Conservation (phyloP, 1,284 basidiomycete genomes). For the Tausonia pullulans region DNA sequence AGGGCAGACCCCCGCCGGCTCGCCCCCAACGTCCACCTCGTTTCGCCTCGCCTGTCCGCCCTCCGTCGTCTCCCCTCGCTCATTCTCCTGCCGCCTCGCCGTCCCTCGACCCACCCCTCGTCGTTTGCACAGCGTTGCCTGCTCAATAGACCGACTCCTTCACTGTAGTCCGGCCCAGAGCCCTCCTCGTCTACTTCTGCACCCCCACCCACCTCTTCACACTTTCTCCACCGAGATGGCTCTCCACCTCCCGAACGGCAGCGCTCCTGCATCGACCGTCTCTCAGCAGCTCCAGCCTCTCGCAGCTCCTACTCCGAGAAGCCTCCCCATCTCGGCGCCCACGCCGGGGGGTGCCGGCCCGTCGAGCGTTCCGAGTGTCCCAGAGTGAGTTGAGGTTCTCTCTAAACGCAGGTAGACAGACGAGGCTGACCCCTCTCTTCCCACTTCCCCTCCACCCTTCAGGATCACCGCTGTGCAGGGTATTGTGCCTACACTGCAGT, state of each 20-base stretch:
- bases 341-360: not conserved
- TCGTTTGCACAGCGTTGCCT: too few species aligned
- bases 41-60: too few species aligned
- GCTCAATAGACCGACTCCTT: not conserved
- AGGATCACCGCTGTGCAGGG: slow-evolving; percentile 81
- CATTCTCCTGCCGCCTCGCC: too few species aligned
- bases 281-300: too few species aligned
- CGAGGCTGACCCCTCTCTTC: not conserved
- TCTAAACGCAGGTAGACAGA: not conserved
- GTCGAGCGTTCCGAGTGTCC: not conserved
- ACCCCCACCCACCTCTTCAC: not conserved
- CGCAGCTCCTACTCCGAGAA: too few species aligned
- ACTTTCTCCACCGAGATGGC: not conserved
- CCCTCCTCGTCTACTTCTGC: too few species aligned
- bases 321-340: slow-evolving; percentile 2
- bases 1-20: too few species aligned
- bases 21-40: too few species aligned
- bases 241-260: not conserved
- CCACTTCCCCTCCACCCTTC: not conserved
- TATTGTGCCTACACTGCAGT: slow-evolving; percentile 84
- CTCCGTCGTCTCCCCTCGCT: too few species aligned
- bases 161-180: not conserved
- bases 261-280: not conserved
- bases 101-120: too few species aligned
- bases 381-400: slow-evolving; percentile 2